Percentiles rank a stretch among this genome's conserved stretches.
Evolutionary conservation across 192 early-diverging fungal genomes (phyloP).

Genomic region (Coemansia sp.): DNA sequence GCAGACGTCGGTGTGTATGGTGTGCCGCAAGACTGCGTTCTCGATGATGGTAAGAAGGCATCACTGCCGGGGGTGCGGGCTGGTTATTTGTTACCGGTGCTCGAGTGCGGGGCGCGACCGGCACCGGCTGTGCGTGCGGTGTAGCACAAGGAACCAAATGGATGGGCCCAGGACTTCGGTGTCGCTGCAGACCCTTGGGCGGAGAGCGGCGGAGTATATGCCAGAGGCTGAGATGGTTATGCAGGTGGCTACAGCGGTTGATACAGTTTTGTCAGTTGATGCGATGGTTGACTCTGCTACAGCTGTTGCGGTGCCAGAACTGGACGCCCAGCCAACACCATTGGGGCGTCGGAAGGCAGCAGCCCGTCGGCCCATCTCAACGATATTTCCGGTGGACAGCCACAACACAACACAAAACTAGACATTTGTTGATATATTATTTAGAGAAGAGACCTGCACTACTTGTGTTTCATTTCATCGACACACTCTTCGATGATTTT

Average conservation of each 20-base stretch:
- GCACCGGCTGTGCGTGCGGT: conserved; percentile 37
- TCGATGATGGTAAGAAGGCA: conserved; percentile 57
- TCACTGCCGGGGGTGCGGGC: conserved; percentile 52
- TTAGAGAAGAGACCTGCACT: too few relatives aligned
- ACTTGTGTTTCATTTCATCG: conserved; percentile 15
- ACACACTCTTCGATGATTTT: conserved; percentile 43
- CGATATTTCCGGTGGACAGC: conserved; percentile 16
- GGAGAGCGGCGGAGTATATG: conserved; percentile 35
- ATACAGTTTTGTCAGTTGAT: neutral
- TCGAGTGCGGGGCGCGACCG: conserved; percentile 18
- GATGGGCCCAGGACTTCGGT: conserved; percentile 12
- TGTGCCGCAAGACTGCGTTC: conserved; percentile 51
- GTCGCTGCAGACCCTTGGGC: conserved; percentile 31
- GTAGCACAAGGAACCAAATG: conserved; percentile 2
- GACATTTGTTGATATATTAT: too few relatives aligned
- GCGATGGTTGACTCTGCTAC: neutral
- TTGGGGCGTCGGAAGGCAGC: conserved; percentile 11
- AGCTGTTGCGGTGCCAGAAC: neutral
- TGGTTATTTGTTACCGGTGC: conserved; percentile 56
- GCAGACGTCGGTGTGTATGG: conserved; percentile 53
- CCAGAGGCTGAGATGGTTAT: conserved; percentile 23
- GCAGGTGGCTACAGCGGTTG: conserved; percentile 17
- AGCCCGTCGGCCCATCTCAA: conserved; percentile 36
- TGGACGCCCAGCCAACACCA: neutral
- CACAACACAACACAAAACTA: neutral